Conservation (phyloP, 1,139 yeast genomes). For the Nakaseomyces bracarensis region DNA sequence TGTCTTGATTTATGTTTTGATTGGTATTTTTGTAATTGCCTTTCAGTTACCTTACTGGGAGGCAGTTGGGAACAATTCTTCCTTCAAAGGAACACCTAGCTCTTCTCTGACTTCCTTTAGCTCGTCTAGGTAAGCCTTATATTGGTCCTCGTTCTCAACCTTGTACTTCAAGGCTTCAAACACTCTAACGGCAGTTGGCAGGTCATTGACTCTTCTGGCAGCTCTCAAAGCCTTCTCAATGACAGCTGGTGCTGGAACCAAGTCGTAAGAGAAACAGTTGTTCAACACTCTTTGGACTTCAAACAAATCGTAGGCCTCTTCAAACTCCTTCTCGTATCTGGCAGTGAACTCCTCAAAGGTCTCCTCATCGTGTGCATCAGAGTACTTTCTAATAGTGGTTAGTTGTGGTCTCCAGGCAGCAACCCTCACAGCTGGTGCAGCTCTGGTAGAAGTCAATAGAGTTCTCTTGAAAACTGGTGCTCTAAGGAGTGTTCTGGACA, state of each 20-base stretch:
- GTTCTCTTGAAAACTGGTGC: constrained; percentile 22
- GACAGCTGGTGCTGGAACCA: constrained; percentile 96
- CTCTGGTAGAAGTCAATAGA: constrained; percentile 16
- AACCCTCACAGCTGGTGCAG: constrained; percentile 9
- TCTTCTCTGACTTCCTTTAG: constrained; percentile 86
- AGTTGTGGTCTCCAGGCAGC: constrained; percentile 6
- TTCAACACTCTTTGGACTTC: constrained; percentile 93
- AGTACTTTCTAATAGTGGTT: constrained; percentile 49
- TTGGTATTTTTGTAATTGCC: constrained; percentile 19
- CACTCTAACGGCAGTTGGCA: constrained; percentile 97
- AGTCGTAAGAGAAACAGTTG: constrained; percentile 96
- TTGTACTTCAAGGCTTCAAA: constrained; percentile 90
- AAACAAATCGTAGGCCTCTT: constrained; percentile 93
- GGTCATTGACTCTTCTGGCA: constrained; percentile 97
- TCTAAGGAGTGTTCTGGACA: constrained; percentile 30
- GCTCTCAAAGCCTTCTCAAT: constrained; percentile 95
- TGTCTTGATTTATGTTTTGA: constrained; percentile 20
- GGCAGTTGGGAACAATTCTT: constrained; percentile 60
- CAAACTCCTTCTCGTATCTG: constrained; percentile 93
- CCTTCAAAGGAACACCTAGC: constrained; percentile 89
- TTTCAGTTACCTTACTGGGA: constrained; percentile 13
- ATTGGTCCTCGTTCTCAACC: constrained; percentile 90
- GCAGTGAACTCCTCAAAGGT: constrained; percentile 91
- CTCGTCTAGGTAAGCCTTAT: constrained; percentile 92
- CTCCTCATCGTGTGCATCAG: constrained; percentile 62